Evolutionary conservation across 2,329 filamentous ascomycete species (phyloP), one percentile per base, ranked within the genome.

Genomic region (Fusarium globosum): DNA sequence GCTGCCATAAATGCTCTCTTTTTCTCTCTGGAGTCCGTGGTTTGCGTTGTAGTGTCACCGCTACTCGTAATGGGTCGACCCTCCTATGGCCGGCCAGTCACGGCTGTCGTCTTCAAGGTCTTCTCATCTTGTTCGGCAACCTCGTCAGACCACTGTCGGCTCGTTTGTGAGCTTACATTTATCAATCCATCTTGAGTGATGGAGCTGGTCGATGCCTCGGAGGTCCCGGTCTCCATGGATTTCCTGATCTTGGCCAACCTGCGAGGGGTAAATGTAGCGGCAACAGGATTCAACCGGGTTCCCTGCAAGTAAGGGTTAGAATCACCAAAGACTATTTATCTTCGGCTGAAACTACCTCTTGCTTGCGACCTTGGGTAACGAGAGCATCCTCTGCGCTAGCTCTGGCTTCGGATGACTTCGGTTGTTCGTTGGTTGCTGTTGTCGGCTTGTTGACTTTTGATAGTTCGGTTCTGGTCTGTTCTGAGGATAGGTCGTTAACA

Each of bases 241-340:
- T 43, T 61, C 46, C 66, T 66, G 23, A 67, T 65, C 64, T 74
- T 78, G 18, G 73, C 71, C 35, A 77, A 52, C 23, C 68, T 72
- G 33, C 84, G 84, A 53, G 88, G 88, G 4, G 87, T 89, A 69
- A 90, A 90, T 60, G 86, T 85, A 49, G 86, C 85, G 35, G 88
- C 88, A 74, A 85, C 82, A 38, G 88, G 88, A 79, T 90, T 90
- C 75, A 90, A 81, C 76, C 83, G 87, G 69, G 83, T 86, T 80
- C 82, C 85, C 87, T 89, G 80, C 74, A 81, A 77, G 68, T 74
- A 80, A 77, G 81, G 79, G 80, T 86, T 80, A 85, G 83, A 82
- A 82, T 84, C 81, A 72, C 70, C 76, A 76, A 78, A 78, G 76
- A 63, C 59, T 76, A 78, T 30, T 65, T 70, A 35, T 65, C 77